These are phyloP conservation scores for Magnaporthiopsis incrustans DNA, from an alignment of 2,329 filamentous ascomycete genomes.

Conservation along the genomic window DNA sequence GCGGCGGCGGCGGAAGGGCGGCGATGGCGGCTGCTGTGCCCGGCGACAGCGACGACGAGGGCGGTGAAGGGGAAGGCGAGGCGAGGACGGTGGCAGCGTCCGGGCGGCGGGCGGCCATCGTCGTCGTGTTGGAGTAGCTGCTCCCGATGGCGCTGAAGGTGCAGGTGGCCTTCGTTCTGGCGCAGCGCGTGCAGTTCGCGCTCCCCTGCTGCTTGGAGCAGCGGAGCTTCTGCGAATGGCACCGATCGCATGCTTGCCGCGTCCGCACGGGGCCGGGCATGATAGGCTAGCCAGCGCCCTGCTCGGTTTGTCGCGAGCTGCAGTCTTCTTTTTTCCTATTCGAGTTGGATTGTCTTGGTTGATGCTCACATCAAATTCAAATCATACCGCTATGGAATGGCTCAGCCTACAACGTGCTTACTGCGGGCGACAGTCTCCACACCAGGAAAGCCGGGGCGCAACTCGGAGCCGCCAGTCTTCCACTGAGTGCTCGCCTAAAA, in stretches of 20 bases:
- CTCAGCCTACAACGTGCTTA: too few relatives aligned
- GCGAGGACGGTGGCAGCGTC: neutral
- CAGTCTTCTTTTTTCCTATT: too few relatives aligned
- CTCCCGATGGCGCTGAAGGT: conserved; percentile 32
- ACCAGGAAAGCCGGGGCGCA: too few relatives aligned
- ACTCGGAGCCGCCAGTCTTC: too few relatives aligned
- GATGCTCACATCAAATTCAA: neutral
- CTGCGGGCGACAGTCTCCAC: too few relatives aligned
- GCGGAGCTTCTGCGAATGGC: conserved; percentile 38
- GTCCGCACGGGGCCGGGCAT: conserved; percentile 17
- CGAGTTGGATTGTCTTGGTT: too few relatives aligned
- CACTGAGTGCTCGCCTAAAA: too few relatives aligned
- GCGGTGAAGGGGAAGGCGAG: neutral
- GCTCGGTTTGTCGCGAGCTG: neutral
- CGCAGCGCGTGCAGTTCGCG: conserved; percentile 30
- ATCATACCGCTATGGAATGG: neutral
- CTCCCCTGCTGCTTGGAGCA: conserved; percentile 32
- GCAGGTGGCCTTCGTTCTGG: conserved; percentile 31
- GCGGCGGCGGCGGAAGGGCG: neutral
- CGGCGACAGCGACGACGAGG: neutral
- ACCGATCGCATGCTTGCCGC: conserved; percentile 33
- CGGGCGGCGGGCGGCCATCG: neutral
- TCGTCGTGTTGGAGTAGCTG: neutral
- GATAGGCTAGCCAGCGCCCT: too few relatives aligned
- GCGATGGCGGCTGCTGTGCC: neutral